Evolutionary conservation across 495 filamentous ascomycete genomes (phyloP).

Genomic region (Penicillium atrosanguineum): DNA sequence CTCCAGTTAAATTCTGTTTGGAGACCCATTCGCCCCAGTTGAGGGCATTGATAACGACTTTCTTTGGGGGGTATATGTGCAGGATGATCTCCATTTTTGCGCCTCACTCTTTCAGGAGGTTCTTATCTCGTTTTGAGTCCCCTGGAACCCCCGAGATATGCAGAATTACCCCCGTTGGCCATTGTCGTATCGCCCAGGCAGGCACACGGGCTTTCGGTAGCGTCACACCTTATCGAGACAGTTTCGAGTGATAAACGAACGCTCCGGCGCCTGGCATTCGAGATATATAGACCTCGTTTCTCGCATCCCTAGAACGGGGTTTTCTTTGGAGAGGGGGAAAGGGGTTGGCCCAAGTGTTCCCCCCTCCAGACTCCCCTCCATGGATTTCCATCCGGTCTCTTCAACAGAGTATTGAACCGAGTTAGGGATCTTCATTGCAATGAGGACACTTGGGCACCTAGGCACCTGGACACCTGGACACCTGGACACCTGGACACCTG

Average conservation of each 20-base stretch:
- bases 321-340: not conserved
- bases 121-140: conserved; percentile 2
- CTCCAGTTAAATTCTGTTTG: not conserved
- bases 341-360: not conserved
- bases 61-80: not conserved
- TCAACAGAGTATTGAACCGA: not conserved
- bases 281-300: conserved; percentile 9
- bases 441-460: not conserved
- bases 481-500: too few relatives aligned
- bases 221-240: conserved; percentile 24
- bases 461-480: too few relatives aligned
- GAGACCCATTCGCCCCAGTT: not conserved
- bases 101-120: not conserved
- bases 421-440: not conserved
- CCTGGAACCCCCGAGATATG: not conserved
- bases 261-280: conserved; percentile 1
- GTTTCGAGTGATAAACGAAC: conserved; percentile 16
- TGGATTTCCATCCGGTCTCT: not conserved
- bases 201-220: not conserved
- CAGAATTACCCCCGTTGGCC: not conserved
- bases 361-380: not conserved
- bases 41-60: not conserved
- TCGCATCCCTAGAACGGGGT: not conserved
- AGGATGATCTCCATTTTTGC: not conserved
- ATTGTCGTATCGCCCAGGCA: conserved; percentile 11